phyloP scores from a whole-genome alignment of 805 yeast species.

The Candida maris region DNA sequence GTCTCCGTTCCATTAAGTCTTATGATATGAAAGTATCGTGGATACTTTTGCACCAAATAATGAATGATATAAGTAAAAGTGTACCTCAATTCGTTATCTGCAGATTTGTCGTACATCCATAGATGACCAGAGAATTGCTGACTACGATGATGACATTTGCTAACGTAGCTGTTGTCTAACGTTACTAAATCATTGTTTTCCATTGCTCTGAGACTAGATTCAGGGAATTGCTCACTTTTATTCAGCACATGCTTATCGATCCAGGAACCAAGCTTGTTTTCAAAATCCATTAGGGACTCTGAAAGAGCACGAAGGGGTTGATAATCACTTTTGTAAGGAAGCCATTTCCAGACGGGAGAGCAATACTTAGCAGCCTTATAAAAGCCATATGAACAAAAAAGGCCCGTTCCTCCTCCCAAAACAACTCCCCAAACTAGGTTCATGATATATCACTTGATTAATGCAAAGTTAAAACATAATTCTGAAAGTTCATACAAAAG shows the following conservation, averaged over 20 bases:
- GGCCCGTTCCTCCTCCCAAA: no score
- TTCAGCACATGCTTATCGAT: not conserved
- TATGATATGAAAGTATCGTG: not conserved
- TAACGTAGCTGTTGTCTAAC: slow-evolving; percentile 1
- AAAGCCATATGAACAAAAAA: not conserved
- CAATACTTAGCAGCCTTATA: not conserved
- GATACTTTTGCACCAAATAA: not conserved
- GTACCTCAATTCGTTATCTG: not conserved
- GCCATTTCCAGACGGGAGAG: slow-evolving; percentile 2
- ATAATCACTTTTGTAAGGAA: slow-evolving; percentile 1
- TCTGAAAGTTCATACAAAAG: no score
- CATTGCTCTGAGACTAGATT: not conserved
- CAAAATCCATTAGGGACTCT: not conserved
- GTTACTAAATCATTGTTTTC: not conserved
- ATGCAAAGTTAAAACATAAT: no score
- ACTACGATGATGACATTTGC: not conserved
- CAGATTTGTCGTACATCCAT: not conserved
- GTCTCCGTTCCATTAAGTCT: not conserved
- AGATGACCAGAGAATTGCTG: no score
- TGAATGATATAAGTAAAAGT: not conserved
- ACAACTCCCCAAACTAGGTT: no score
- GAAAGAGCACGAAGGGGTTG: not conserved
- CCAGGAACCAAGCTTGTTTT: not conserved
- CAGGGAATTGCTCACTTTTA: not conserved
- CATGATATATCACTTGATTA: no score